Percentiles rank a stretch among this genome's conserved stretches.
Conservation (phyloP, 371 early-diverging fungal genomes). For the Syncephalastrum contaminatum region DNA sequence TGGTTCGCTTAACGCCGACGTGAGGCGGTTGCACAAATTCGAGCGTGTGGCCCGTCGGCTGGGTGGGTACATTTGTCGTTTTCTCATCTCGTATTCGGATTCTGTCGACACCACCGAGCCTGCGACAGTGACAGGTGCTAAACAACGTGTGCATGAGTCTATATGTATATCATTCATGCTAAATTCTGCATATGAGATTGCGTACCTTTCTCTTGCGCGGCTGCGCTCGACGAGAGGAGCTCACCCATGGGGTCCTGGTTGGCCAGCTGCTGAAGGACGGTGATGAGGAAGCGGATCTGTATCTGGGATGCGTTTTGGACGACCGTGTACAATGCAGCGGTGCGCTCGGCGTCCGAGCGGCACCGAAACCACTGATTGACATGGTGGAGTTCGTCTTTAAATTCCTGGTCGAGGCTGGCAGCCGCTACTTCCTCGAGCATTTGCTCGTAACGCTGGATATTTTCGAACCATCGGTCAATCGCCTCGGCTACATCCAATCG, state of each 20-base stretch:
- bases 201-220: constrained; percentile 63
- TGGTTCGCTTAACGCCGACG: constrained; percentile 45
- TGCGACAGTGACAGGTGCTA: constrained; percentile 15
- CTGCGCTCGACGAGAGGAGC: constrained; percentile 44
- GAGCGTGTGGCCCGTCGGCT: constrained; percentile 20
- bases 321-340: constrained; percentile 88
- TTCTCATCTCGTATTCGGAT: constrained; percentile 35
- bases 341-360: constrained; percentile 89
- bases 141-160: no score
- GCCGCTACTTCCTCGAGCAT: constrained; percentile 94
- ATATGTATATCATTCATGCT: no score
- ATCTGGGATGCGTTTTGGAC: constrained; percentile 90
- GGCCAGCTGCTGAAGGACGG: constrained; percentile 88
- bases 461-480: constrained; percentile 91
- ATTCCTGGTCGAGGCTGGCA: constrained; percentile 89
- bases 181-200: no score
- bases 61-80: constrained; percentile 35
- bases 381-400: constrained; percentile 90
- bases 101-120: constrained; percentile 41
- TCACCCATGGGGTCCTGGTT: constrained; percentile 70
- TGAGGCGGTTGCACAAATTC: constrained; percentile 24
- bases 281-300: constrained; percentile 92
- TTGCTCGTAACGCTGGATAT: constrained; percentile 87
- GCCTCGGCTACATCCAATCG: constrained; percentile 59
- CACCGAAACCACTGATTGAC: constrained; percentile 95